Evolutionary conservation across 2,329 filamentous ascomycete genomes (phyloP).

Genomic region (Aureobasidium sp.): DNA sequence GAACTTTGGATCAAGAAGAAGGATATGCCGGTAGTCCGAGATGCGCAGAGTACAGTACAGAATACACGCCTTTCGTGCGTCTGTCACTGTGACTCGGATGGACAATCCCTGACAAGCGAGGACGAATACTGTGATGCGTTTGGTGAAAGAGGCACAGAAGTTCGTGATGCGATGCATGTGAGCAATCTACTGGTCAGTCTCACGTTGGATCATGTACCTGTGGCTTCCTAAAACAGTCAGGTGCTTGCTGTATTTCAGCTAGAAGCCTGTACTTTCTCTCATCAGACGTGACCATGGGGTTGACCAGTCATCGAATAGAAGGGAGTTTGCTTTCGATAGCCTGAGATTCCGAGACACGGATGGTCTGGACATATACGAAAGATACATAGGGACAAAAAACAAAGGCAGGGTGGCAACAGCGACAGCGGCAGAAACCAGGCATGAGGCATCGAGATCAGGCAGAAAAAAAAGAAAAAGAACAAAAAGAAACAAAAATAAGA

Average conservation of each 20-base stretch:
- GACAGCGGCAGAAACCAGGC: not conserved
- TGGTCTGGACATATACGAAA: not conserved
- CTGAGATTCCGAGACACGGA: not conserved
- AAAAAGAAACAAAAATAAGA: slow-evolving; percentile 1
- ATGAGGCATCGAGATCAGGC: not conserved
- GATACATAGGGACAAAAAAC: not conserved
- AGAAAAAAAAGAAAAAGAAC: not conserved
- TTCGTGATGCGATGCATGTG: not conserved
- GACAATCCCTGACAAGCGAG: not conserved
- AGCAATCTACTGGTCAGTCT: not conserved
- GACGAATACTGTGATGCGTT: not conserved
- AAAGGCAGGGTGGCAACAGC: not conserved
- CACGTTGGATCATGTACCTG: not conserved
- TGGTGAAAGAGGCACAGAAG: slow-evolving; percentile 5
- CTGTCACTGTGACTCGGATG: not conserved
- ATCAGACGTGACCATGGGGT: not conserved
- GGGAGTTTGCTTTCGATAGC: not conserved
- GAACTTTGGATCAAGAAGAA: not conserved
- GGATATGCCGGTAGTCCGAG: slow-evolving; percentile 3
- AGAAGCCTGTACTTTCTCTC: not conserved
- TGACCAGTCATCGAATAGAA: not conserved
- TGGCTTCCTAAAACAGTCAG: not conserved
- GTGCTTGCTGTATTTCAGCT: not conserved
- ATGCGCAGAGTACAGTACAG: not conserved
- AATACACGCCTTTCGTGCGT: not conserved